phyloP scores from a whole-genome alignment of 1,139 yeast genomes.

The Debaryomyces fabryi region DNA sequence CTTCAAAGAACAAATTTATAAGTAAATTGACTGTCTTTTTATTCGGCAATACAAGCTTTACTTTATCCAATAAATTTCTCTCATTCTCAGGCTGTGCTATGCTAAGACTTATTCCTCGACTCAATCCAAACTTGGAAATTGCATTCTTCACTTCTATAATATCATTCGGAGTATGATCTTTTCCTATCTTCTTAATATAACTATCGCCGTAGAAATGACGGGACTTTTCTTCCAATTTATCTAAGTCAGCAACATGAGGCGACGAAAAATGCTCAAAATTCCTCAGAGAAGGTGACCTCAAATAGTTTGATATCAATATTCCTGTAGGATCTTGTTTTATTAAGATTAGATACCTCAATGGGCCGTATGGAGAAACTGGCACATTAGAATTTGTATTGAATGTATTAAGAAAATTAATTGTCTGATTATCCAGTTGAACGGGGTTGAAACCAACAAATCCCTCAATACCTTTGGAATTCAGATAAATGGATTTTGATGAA shows the following conservation, averaged over 20 bases:
- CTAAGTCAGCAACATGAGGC: neutral
- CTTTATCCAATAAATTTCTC: neutral
- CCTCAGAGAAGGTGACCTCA: neutral
- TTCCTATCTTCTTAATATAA: neutral
- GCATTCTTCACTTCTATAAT: neutral
- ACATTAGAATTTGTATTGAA: neutral
- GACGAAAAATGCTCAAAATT: neutral
- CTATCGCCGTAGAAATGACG: neutral
- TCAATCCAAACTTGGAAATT: neutral
- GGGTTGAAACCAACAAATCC: neutral
- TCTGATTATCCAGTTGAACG: neutral
- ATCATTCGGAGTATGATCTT: neutral
- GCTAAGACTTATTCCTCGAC: no score
- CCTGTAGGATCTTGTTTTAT: neutral
- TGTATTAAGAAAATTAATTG: neutral
- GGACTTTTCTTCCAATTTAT: neutral
- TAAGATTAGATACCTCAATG: neutral
- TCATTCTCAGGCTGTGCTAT: neutral
- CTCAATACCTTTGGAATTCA: neutral
- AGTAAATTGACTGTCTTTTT: slow-evolving; percentile 6
- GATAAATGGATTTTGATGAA: neutral
- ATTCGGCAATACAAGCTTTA: slow-evolving; percentile 13
- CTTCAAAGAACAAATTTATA: slow-evolving; percentile 32
- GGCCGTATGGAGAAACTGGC: neutral
- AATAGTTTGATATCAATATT: neutral